phyloP scores from a whole-genome alignment of 2,329 filamentous ascomycete genomes.

The Beauveria bassiana region DNA sequence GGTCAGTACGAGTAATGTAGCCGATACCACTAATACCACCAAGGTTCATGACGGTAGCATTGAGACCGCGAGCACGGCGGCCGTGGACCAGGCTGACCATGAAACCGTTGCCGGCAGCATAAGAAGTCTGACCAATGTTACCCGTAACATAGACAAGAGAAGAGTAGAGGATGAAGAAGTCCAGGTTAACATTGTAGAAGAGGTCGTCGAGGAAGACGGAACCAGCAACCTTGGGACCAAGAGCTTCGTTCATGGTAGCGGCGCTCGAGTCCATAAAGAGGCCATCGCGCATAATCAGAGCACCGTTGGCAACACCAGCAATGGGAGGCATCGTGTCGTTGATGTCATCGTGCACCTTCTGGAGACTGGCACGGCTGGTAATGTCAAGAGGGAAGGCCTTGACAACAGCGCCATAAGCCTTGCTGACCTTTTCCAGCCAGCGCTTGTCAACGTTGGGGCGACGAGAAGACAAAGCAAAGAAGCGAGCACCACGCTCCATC shows the following conservation, averaged over 20 bases:
- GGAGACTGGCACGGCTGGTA: conserved; percentile 7
- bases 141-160: conserved; percentile 29
- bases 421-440: conserved; percentile 7
- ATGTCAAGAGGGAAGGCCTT: conserved; percentile 11
- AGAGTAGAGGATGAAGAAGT: conserved; percentile 36
- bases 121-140: conserved; percentile 29
- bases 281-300: conserved; percentile 28
- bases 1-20: conserved; percentile 13
- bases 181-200: conserved; percentile 22
- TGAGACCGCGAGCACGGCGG: conserved; percentile 20
- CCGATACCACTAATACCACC: conserved; percentile 16
- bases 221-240: conserved; percentile 32
- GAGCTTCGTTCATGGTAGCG: conserved; percentile 21
- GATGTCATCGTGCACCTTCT: conserved; percentile 16
- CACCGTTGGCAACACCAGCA: conserved; percentile 29
- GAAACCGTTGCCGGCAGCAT: conserved; percentile 31
- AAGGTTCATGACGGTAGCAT: conserved; percentile 21
- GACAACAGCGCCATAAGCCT: conserved; percentile 3
- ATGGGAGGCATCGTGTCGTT: conserved; percentile 24
- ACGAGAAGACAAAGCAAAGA: conserved; percentile 9
- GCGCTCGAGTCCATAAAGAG: conserved; percentile 24
- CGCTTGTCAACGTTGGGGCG: conserved; percentile 10
- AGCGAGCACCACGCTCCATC: conserved; percentile 10
- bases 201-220: conserved; percentile 23
- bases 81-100: conserved; percentile 24